Percentiles rank a stretch among this genome's conserved stretches.
Conservation (phyloP, 2,329 filamentous ascomycete species). For the Trichoderma hamatum region DNA sequence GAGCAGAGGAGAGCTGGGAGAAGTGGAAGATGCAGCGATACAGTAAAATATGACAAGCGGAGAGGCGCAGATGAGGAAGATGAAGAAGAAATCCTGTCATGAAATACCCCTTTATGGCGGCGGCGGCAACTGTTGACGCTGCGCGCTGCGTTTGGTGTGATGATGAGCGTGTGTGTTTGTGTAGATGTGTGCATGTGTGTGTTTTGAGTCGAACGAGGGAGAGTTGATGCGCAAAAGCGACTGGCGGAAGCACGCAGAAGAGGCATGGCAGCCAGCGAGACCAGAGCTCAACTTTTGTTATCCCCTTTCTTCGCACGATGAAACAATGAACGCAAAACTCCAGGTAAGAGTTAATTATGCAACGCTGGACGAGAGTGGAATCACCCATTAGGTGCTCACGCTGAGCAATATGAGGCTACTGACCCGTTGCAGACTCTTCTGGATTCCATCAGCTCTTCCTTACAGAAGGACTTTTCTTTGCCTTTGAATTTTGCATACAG, state of each 20-base stretch:
- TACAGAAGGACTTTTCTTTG: not conserved
- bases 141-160: not conserved
- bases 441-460: not conserved
- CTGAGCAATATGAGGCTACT: slow-evolving; percentile 10
- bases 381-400: not conserved
- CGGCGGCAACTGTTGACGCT: slow-evolving; percentile 21
- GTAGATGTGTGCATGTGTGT: slow-evolving; percentile 6
- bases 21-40: slow-evolving; percentile 26
- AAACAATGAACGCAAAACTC: not conserved
- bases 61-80: slow-evolving; percentile 34
- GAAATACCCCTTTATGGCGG: slow-evolving; percentile 14
- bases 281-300: not conserved
- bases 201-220: slow-evolving; percentile 4
- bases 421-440: slow-evolving; percentile 9
- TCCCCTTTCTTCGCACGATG: not conserved
- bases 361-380: not conserved
- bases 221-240: not conserved
- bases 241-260: not conserved
- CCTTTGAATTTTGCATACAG: not conserved
- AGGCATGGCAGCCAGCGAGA: not conserved
- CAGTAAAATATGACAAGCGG: slow-evolving; percentile 33
- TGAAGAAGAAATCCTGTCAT: slow-evolving; percentile 29
- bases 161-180: slow-evolving; percentile 4
- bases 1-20: slow-evolving; percentile 34
- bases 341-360: slow-evolving; percentile 6